These are phyloP conservation scores for Kappamyces sp. DNA, from an alignment of 192 early-diverging fungal genomes.

Conservation along the genomic window DNA sequence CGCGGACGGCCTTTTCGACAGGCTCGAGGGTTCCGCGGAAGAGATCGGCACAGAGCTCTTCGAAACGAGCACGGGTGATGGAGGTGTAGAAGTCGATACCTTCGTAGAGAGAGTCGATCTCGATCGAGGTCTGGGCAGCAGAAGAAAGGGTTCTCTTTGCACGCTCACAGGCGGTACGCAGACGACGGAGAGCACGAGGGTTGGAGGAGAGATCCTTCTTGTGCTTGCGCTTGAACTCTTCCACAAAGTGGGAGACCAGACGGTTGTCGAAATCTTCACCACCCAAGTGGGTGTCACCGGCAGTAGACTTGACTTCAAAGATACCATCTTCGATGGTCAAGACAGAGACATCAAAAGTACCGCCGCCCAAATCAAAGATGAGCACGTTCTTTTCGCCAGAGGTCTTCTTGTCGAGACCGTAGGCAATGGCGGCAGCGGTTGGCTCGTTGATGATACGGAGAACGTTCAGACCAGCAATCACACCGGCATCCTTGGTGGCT, in stretches of 20 bases:
- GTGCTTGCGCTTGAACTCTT: slow-evolving; percentile 98
- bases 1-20: slow-evolving; percentile 93
- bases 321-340: slow-evolving; percentile 95
- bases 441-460: slow-evolving; percentile 99
- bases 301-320: slow-evolving; percentile 98
- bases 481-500: slow-evolving; percentile 98
- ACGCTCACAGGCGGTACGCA: slow-evolving; percentile 95
- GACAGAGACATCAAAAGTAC: slow-evolving; percentile 97
- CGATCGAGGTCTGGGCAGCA: slow-evolving; percentile 87
- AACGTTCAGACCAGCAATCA: slow-evolving; percentile 93
- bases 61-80: slow-evolving; percentile 97
- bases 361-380: slow-evolving; percentile 96
- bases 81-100: slow-evolving; percentile 98
- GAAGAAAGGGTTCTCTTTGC: slow-evolving; percentile 96
- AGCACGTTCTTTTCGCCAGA: slow-evolving; percentile 86
- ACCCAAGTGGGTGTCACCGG: slow-evolving; percentile 98
- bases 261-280: slow-evolving; percentile 99
- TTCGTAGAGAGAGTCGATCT: slow-evolving; percentile 96
- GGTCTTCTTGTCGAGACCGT: slow-evolving; percentile 96
- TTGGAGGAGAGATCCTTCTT: slow-evolving; percentile 91
- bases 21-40: slow-evolving; percentile 93
- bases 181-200: slow-evolving; percentile 90
- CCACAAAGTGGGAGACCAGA: slow-evolving; percentile 87
- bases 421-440: slow-evolving; percentile 98
- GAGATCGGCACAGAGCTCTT: slow-evolving; percentile 95